Conservation (phyloP, 345 rosid genomes). For the Litchi chinensis region DNA sequence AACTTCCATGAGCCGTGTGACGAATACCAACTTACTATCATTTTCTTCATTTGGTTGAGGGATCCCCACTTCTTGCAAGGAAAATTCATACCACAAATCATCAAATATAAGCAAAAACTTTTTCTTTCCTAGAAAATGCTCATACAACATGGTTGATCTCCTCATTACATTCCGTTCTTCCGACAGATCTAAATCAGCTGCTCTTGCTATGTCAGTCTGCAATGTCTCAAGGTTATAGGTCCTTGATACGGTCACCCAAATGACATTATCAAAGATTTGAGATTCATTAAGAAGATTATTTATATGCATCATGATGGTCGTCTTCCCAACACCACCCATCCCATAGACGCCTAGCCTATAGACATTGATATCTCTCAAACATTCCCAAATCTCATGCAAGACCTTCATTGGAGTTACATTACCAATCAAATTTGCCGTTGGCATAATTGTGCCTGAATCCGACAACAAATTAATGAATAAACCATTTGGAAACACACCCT, state of each 20-base stretch:
- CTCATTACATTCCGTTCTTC: not conserved
- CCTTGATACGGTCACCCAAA: slow-evolving; percentile 34
- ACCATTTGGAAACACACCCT: slow-evolving; percentile 15
- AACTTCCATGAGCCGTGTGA: slow-evolving; percentile 13
- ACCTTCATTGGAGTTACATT: not conserved
- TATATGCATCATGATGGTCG: slow-evolving; percentile 21
- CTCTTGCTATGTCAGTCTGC: slow-evolving; percentile 16
- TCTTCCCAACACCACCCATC: slow-evolving; percentile 27
- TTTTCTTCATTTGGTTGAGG: slow-evolving; percentile 18
- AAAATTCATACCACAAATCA: slow-evolving; percentile 26
- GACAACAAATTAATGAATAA: not conserved
- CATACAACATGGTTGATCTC: not conserved
- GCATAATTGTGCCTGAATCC: not conserved
- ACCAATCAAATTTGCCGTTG: not conserved
- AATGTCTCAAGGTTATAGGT: slow-evolving; percentile 3
- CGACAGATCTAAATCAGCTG: slow-evolving; percentile 8
- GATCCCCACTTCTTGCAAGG: slow-evolving; percentile 22
- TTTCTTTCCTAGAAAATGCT: slow-evolving; percentile 12
- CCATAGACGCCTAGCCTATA: slow-evolving; percentile 16
- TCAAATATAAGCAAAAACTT: slow-evolving; percentile 19
- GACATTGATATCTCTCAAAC: not conserved
- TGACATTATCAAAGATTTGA: slow-evolving; percentile 14
- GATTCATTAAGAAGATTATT: slow-evolving; percentile 15
- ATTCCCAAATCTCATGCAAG: slow-evolving; percentile 8
- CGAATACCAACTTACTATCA: slow-evolving; percentile 12